Percentiles rank a stretch among this genome's conserved stretches.
These are phyloP conservation scores for Paraconiothyrium sp. DNA, from an alignment of 2,329 filamentous ascomycete species.

Conservation along the genomic window DNA sequence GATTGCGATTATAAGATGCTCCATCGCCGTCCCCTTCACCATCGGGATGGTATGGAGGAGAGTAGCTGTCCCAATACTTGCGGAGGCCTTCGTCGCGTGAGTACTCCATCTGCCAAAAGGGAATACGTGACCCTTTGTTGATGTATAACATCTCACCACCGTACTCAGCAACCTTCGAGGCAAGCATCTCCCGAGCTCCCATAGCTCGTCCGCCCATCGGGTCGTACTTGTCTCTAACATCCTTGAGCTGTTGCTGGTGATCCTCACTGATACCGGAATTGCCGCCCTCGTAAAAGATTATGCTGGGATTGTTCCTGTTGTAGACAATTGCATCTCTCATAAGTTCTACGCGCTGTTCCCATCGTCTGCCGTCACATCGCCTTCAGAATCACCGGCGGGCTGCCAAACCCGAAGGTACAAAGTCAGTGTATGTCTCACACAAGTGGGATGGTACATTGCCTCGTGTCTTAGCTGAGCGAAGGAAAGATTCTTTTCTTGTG, in stretches of 20 bases:
- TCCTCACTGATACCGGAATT: background rate
- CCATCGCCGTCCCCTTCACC: background rate
- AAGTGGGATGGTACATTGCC: too few species aligned
- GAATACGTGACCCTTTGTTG: background rate
- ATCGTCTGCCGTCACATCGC: background rate
- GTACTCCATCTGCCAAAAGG: conserved; percentile 3
- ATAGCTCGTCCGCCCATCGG: background rate
- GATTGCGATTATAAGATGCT: background rate
- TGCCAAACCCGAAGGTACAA: too few species aligned
- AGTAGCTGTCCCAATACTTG: background rate
- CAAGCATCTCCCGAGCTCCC: background rate
- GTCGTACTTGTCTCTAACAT: background rate
- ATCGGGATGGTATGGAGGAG: background rate
- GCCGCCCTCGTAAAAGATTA: background rate
- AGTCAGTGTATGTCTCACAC: too few species aligned
- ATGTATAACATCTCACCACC: conserved; percentile 3
- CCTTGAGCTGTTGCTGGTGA: background rate
- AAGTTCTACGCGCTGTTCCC: conserved; percentile 1
- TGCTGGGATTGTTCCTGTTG: conserved; percentile 1
- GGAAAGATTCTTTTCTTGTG: too few species aligned
- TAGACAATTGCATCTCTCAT: conserved; percentile 3
- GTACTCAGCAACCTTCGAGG: conserved; percentile 1
- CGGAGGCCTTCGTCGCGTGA: background rate
- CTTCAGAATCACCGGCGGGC: background rate
- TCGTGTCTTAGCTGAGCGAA: too few species aligned